These are phyloP conservation scores for Erythrophleum ivorense DNA, from an alignment of 331 rosid species.

Conservation along the genomic window DNA sequence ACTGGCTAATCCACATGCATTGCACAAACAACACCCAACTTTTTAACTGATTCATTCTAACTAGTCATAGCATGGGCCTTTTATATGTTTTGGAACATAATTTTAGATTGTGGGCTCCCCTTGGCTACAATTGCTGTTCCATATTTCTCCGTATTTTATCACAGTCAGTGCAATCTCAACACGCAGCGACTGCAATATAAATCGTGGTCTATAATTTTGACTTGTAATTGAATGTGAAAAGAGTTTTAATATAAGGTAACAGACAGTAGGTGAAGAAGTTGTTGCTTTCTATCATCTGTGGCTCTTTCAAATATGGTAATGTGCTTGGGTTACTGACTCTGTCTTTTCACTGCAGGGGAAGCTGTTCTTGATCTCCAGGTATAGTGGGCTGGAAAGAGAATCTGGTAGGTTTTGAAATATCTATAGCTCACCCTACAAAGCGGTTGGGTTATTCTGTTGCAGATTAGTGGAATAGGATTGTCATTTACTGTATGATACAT, in stretches of 20 bases:
- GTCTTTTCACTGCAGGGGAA: conserved; percentile 70
- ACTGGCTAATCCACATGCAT: neutral
- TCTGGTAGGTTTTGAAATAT: conserved; percentile 37
- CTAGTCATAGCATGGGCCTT: neutral
- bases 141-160: neutral
- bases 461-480: conserved; percentile 50
- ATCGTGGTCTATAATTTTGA: neutral
- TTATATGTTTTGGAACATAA: neutral
- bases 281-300: conserved; percentile 1
- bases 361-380: conserved; percentile 70
- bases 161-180: neutral
- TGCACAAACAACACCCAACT: neutral
- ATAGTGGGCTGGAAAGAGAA: conserved; percentile 43
- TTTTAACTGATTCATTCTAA: neutral
- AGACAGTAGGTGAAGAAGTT: conserved; percentile 19
- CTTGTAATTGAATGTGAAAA: neutral
- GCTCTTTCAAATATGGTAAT: neutral
- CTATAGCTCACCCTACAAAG: conserved; percentile 36
- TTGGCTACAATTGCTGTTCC: neutral
- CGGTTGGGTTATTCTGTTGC: conserved; percentile 48
- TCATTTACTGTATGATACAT: conserved; percentile 9
- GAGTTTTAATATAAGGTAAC: neutral
- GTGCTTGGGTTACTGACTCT: conserved; percentile 3
- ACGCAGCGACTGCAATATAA: neutral
- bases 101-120: neutral